Base-by-base conservation (phyloP, 2,329 filamentous ascomycete genomes). In the Pseudogymnoascus sp. region DNA sequence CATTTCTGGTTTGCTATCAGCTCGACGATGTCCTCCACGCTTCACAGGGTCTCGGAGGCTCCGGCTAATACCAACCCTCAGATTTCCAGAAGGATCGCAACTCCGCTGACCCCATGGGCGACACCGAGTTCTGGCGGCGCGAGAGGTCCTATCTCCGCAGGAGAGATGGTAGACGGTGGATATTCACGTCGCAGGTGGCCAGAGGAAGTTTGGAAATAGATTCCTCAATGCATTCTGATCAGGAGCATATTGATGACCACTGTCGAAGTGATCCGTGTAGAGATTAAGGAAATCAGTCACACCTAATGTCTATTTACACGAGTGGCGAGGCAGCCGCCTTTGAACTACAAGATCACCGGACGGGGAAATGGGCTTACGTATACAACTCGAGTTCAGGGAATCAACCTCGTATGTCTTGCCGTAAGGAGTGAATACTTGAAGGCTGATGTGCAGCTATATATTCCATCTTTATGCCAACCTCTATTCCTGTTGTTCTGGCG, bases 371-470 rank as follows among this genome's bases (percentile, higher is more conserved):
- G 33, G 33, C 33, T 11, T 36, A 36, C 33, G 33, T 43, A 43
- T 18, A 43, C 39, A 43, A 43, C 39, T 7, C 39, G 39, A 47
- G 39, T 47, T 47, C 39, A 47, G 39, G 39, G 39, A 47, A 47
- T 47, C 39, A 47, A 47, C 39, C 39, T 47, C 39, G 5, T 47
- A 47, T 47, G 39, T 47, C 15, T 47, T 47, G 39, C 39, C 39
- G 1, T 2, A 15, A 47, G 12, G 12, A 36, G 33, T 36, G 33
- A 36, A 36, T 47, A 20, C n/a, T n/a, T n/a, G 5, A 47, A 18
- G 39, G 39, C 39, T 47, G 39, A 47, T 47, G 39, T 47, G 39
- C 39, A 47, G 39, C 39, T 47, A 25, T 25, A 47, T 47, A 36
- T 36, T 36, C 4, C 33, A 36, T 36, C 33, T 36, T 36, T 36